Conservation (phyloP, 306 rosid genomes). For the Lathyrus sativus region DNA sequence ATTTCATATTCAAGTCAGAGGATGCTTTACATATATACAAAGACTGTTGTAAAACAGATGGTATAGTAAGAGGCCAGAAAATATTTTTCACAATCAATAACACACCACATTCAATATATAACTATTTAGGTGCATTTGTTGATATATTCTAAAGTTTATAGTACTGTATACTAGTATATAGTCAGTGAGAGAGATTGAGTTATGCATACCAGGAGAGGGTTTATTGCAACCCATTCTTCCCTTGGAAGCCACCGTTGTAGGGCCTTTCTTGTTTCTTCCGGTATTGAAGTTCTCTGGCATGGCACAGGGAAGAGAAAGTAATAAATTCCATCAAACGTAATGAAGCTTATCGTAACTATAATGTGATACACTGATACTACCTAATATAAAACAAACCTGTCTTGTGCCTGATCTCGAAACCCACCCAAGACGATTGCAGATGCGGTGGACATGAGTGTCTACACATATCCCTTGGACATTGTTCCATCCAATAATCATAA, state of each 20-base stretch:
- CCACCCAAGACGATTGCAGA: slow-evolving; percentile 94
- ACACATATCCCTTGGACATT: slow-evolving; percentile 95
- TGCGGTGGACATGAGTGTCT: slow-evolving; percentile 93
- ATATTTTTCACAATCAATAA: background rate
- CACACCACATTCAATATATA: background rate
- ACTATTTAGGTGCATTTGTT: slow-evolving; percentile 11
- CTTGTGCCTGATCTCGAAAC: slow-evolving; percentile 70
- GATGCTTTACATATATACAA: slow-evolving; percentile 13
- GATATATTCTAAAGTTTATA: no score
- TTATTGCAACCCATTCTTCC: slow-evolving; percentile 94
- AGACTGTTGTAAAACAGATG: slow-evolving; percentile 13
- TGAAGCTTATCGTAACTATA: background rate
- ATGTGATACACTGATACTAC: background rate
- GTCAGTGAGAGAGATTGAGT: no score
- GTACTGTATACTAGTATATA: no score
- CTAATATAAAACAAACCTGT: slow-evolving; percentile 54
- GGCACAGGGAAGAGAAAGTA: slow-evolving; percentile 36
- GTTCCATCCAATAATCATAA: slow-evolving; percentile 93
- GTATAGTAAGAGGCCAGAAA: background rate
- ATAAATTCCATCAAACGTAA: slow-evolving; percentile 21
- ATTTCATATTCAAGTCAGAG: slow-evolving; percentile 18
- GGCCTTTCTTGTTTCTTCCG: slow-evolving; percentile 85
- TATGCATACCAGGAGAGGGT: slow-evolving; percentile 92
- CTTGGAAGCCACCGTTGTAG: slow-evolving; percentile 86
- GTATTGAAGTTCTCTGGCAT: slow-evolving; percentile 72